Percentiles rank a stretch among this genome's conserved stretches.
Conservation (phyloP, 2,329 filamentous ascomycete genomes). For the Alternaria sp. region DNA sequence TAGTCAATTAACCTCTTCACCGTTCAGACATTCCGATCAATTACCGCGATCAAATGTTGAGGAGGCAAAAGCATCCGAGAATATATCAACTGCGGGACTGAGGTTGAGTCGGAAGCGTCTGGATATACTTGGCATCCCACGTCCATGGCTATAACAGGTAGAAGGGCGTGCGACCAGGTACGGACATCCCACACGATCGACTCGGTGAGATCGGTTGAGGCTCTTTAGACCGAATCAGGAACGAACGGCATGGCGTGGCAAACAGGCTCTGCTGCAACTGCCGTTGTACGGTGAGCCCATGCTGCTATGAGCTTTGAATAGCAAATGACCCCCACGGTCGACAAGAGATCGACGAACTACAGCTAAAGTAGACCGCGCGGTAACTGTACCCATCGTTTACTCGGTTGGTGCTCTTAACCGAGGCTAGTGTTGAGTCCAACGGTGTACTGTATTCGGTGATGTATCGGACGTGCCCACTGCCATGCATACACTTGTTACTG, state of each 20-base stretch:
- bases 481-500: not conserved
- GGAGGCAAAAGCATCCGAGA: slow-evolving; percentile 11
- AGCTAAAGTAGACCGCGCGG: not conserved
- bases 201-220: slow-evolving; percentile 19
- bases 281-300: not conserved
- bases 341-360: slow-evolving; percentile 13
- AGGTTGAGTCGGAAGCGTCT: slow-evolving; percentile 24
- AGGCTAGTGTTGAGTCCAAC: slow-evolving; percentile 9
- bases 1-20: not conserved
- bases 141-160: slow-evolving; percentile 19
- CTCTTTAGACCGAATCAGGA: slow-evolving; percentile 13
- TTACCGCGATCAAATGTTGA: slow-evolving; percentile 18
- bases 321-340: slow-evolving; percentile 14
- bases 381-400: not conserved
- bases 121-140: slow-evolving; percentile 36
- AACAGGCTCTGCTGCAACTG: slow-evolving; percentile 14
- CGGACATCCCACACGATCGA: slow-evolving; percentile 28
- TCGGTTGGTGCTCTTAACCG: not conserved
- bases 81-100: not conserved
- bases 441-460: not conserved
- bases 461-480: not conserved
- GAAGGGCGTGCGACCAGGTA: slow-evolving; percentile 17
- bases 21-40: not conserved
- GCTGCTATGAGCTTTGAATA: not conserved
- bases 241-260: slow-evolving; percentile 11